Percentiles rank a stretch among this genome's conserved stretches.
These are phyloP conservation scores for Xanthoconium stramineum DNA, from an alignment of 768 basidiomycete genomes.

Conservation along the genomic window DNA sequence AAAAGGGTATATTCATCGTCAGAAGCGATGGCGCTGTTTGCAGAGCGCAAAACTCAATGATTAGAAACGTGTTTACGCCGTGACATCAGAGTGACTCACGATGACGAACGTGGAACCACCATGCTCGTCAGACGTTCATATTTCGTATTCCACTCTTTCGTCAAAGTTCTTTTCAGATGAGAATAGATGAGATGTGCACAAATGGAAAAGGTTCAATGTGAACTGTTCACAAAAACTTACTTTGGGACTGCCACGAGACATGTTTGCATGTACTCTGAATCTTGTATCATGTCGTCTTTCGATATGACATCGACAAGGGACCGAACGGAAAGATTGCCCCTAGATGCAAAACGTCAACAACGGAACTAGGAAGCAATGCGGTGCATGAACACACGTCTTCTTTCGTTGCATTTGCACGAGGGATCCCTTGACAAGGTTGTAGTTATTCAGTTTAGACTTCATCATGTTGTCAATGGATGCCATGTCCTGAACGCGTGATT, in stretches of 20 bases:
- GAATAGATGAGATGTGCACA: constrained; percentile 15
- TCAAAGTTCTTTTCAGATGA: constrained; percentile 51
- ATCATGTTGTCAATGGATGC: constrained; percentile 90
- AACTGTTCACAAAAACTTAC: constrained; percentile 43
- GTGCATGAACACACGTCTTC: constrained; percentile 62
- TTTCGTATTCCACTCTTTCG: constrained; percentile 85
- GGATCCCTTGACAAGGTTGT: constrained; percentile 92
- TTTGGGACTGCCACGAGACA: constrained; percentile 91
- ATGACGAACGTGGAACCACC: constrained; percentile 91
- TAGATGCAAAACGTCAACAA: constrained; percentile 30
- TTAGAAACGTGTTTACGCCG: constrained; percentile 19
- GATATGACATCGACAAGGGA: constrained; percentile 83
- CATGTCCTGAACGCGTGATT: constrained; percentile 64
- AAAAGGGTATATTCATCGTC: constrained; percentile 91
- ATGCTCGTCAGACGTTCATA: constrained; percentile 87
- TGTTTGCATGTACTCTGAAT: constrained; percentile 94
- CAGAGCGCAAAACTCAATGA: constrained; percentile 6
- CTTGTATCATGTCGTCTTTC: constrained; percentile 75
- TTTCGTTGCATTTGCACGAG: constrained; percentile 91
- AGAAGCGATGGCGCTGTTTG: constrained; percentile 61
- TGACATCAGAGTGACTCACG: constrained; percentile 45
- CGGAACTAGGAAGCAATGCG: constrained; percentile 1
- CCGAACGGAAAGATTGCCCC: constrained; percentile 92
- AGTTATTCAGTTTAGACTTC: constrained; percentile 87
- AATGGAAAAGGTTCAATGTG: background rate